Evolutionary conservation across 2,329 filamentous ascomycete species (phyloP), one percentile per base, ranked within the genome.

Genomic region (Aspergillus glaucus): DNA sequence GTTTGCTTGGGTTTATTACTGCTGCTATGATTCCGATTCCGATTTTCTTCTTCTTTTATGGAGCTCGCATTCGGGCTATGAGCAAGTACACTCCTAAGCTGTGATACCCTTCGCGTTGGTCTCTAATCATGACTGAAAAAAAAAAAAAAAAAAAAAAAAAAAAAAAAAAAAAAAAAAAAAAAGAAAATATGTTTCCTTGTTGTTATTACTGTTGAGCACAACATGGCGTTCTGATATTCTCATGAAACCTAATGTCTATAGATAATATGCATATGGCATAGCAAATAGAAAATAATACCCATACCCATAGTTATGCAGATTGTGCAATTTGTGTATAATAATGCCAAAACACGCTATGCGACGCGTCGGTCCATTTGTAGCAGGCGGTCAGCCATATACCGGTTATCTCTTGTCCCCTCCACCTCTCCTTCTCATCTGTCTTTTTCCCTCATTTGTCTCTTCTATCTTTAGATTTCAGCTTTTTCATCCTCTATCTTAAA

Each of bases 11-110:
- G 4, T 69, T 69, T 49, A 51, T 69, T 26, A 62, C 64, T 6
- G 36, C 67, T n/a, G 65, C 61, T 5, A 65, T 71, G 59, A 56
- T 76, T 17, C 75, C 75, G 3, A 70, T 74, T 17, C 75, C 75
- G 4, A 61, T 76, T 15, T 49, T 77, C 49, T 64, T 78, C 53
- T 77, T 72, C 63, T 64, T 62, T 40, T 77, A 69, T 59, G 75
- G 75, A 0, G 66, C 67, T 52, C 61, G 43, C 50, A 62, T 78
- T 55, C 65, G 75, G 54, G 63, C 53, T 7, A 72, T 62, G 64
- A 77, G 73, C 61, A 66, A 67, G 52, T 78, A 64, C 49, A 58
- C 58, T 21, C 63, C 62, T 4, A 60, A 59, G 49, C 50, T 60
- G n/a, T 59, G 45, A 45, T 45, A 36, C n/a, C 12, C 9, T 28